Conservation (phyloP, 768 basidiomycete genomes). For the Tricholoma furcatifolium region DNA sequence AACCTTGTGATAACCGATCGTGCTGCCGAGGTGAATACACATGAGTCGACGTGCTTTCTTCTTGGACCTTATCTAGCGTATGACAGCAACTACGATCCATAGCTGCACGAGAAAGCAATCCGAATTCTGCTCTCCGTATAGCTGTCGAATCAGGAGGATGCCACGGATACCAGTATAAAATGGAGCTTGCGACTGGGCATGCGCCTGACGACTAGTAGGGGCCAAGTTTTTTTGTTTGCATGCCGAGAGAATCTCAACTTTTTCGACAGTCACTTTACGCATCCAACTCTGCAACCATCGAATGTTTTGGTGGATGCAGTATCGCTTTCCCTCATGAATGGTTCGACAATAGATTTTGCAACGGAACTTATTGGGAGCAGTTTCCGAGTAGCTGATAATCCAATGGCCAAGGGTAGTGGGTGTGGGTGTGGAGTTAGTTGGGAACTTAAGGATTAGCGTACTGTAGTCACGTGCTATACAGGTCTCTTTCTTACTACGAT, state of each 20-base stretch:
- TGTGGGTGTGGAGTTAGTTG: constrained; percentile 97
- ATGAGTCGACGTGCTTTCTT: background rate
- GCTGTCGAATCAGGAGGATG: constrained; percentile 93
- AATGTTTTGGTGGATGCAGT: constrained; percentile 84
- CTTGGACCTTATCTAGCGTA: background rate
- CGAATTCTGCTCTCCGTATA: constrained; percentile 71
- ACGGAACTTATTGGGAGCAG: constrained; percentile 95
- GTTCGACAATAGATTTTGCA: constrained; percentile 86
- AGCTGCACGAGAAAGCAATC: constrained; percentile 59
- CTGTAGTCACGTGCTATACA: constrained; percentile 9
- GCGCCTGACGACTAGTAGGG: constrained; percentile 85
- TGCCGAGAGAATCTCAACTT: constrained; percentile 5
- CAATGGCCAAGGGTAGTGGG: constrained; percentile 84
- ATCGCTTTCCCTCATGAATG: constrained; percentile 82
- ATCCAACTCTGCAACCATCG: constrained; percentile 67
- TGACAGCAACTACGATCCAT: constrained; percentile 78
- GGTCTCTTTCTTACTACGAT: constrained; percentile 16
- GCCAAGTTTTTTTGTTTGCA: background rate
- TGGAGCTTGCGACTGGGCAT: constrained; percentile 68
- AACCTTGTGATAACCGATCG: constrained; percentile 64
- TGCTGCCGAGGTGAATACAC: constrained; percentile 62
- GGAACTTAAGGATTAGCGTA: constrained; percentile 65
- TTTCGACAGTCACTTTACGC: constrained; percentile 60
- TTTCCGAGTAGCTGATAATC: constrained; percentile 82
- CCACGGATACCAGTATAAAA: constrained; percentile 96